Evolutionary conservation across 768 basidiomycete genomes (phyloP), one percentile per base, ranked within the genome.

Genomic region (Boletus bicolor): DNA sequence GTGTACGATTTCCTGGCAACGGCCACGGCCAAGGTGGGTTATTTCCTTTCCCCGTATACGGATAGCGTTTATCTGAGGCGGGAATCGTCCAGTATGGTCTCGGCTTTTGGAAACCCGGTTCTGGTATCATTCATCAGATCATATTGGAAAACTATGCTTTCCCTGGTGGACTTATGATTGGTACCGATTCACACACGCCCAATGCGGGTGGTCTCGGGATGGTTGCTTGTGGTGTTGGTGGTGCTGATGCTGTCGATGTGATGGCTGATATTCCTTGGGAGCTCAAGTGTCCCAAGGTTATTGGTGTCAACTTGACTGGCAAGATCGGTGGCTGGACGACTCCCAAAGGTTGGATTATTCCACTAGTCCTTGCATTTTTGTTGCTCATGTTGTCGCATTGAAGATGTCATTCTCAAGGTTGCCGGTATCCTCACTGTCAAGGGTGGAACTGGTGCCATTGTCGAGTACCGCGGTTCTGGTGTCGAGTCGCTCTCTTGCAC

Each of bases 1-100:
- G 97, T 99, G 49, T 98, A 98, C 75, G 94, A 98, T 78, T 99
- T 99, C 79, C 83, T 99, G 77, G 96, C 93, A 41, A 97, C 94
- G 26, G 92, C 89, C 45, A 95, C 93, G 44, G 95, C 95, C 48
- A 96, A 94, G 77, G 90, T 89, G 24, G 10, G 65, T 57, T 26
- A 73, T 66, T 28, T 54, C 17, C 34, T 49, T 46, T 38, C 37
- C 17, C 11, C 21, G 21, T 28, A 28, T 9, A 12, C 3, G n/a
- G 11, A 12, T 8, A 0, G 3, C 3, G 21, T 38, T 11, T 6
- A 21, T 35, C 44, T 63, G 26, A 61, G 3, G 41, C 24, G 46
- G 51, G 4, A 9, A 19, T 54, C 7, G 30, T 44, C 2, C 54
- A 93, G 88, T 99, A 98, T 73, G 95, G 95, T 72, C 93, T 98